phyloP scores from a whole-genome alignment of 1,139 yeast genomes.

The Blastobotrys indianensis region DNA sequence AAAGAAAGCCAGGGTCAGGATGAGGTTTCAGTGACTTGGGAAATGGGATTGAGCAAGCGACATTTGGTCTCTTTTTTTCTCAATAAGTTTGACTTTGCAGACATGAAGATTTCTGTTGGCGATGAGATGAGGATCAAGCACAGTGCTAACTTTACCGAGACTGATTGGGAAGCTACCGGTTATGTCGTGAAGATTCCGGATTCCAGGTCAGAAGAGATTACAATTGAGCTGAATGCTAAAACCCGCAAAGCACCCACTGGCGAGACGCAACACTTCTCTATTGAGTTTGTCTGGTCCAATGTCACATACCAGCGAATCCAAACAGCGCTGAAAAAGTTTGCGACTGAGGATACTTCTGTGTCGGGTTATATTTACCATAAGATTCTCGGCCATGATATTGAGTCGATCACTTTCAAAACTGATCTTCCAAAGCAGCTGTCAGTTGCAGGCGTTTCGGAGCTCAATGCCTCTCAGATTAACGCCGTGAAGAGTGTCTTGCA shows the following conservation, averaged over 20 bases:
- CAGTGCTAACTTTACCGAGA: constrained; percentile 25
- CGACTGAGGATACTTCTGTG: constrained; percentile 63
- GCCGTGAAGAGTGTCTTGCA: constrained; percentile 71
- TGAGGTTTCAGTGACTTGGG: constrained; percentile 72
- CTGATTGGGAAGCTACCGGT: constrained; percentile 68
- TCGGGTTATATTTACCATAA: constrained; percentile 75
- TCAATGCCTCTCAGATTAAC: constrained; percentile 71
- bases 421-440: constrained; percentile 55
- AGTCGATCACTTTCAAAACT: constrained; percentile 18
- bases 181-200: constrained; percentile 68
- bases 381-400: constrained; percentile 73
- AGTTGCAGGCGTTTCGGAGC: constrained; percentile 58
- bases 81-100: constrained; percentile 60
- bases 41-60: constrained; percentile 56
- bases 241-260: constrained; percentile 52
- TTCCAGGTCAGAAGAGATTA: constrained; percentile 61
- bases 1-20: constrained; percentile 78
- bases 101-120: constrained; percentile 75
- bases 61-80: constrained; percentile 67
- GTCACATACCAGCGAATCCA: constrained; percentile 82
- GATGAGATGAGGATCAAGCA: constrained; percentile 67
- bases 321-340: constrained; percentile 65
- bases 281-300: constrained; percentile 89
- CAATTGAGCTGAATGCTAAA: constrained; percentile 56
- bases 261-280: constrained; percentile 63